Percentiles rank a stretch among this genome's conserved stretches.
Conservation (phyloP, 2,329 filamentous ascomycete species). For the Teratosphaeria zuluensis region DNA sequence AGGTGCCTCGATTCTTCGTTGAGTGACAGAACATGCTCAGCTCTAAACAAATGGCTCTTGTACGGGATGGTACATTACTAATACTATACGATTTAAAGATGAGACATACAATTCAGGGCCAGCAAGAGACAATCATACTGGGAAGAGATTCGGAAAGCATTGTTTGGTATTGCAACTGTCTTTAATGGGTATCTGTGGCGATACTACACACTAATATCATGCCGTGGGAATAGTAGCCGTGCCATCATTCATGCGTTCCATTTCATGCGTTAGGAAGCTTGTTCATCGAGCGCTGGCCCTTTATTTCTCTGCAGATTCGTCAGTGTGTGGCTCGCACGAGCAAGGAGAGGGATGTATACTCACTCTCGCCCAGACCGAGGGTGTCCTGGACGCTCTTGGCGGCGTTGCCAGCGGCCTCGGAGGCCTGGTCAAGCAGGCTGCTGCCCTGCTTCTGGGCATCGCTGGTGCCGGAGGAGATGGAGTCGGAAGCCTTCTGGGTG, state of each 20-base stretch:
- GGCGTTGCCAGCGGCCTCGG: conserved; percentile 25
- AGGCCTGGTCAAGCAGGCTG: conserved; percentile 30
- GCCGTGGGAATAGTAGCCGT: not conserved
- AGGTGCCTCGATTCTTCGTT: too few species aligned
- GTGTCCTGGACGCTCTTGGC: conserved; percentile 1
- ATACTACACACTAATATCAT: not conserved
- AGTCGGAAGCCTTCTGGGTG: conserved; percentile 36
- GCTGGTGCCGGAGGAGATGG: conserved; percentile 31
- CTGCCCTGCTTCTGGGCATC: conserved; percentile 32
- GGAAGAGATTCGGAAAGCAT: not conserved
- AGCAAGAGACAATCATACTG: not conserved
- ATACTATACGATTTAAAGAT: too few species aligned
- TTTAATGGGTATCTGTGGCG: not conserved
- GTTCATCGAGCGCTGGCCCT: not conserved
- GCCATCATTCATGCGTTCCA: not conserved
- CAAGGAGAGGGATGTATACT: not conserved
- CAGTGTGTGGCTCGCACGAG: not conserved
- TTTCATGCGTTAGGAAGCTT: not conserved
- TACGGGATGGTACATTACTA: too few species aligned
- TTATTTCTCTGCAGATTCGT: not conserved
- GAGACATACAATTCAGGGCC: too few species aligned
- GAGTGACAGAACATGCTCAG: too few species aligned
- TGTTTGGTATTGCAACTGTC: not conserved
- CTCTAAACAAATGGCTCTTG: too few species aligned
- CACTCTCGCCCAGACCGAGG: not conserved